Percentiles rank a stretch among this genome's conserved stretches.
Conservation (phyloP, 129 eudicot species). For the Arctium lappa region DNA sequence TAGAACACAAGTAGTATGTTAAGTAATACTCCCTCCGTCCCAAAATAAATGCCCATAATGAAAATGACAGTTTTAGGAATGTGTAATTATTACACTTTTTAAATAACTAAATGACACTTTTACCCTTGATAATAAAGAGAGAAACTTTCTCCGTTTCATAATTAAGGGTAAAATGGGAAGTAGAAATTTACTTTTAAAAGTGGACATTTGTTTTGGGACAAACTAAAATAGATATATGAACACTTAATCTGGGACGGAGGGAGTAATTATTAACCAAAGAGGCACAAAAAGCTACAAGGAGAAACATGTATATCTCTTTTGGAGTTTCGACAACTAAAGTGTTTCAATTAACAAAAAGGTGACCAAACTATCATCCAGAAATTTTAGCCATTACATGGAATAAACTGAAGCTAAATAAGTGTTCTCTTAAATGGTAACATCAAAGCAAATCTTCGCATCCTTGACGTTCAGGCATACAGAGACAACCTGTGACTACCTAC, state of each 20-base stretch:
- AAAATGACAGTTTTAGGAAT: too few species aligned
- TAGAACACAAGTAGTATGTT: not conserved
- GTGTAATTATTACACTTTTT: too few species aligned
- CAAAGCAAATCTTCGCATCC: not conserved
- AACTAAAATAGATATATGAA: too few species aligned
- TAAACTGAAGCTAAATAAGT: not conserved
- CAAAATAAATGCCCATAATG: too few species aligned
- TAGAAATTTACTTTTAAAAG: too few species aligned
- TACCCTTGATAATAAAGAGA: too few species aligned
- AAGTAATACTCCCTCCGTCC: not conserved
- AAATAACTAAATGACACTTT: too few species aligned
- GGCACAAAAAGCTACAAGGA: not conserved
- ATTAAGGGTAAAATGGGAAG: too few species aligned
- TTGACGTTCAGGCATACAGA: too few species aligned
- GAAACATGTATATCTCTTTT: not conserved
- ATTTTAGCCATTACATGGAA: not conserved
- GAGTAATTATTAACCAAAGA: not conserved
- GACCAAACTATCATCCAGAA: not conserved
- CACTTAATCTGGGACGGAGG: too few species aligned
- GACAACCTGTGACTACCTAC: not conserved
- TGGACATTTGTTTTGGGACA: too few species aligned
- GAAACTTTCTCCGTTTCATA: too few species aligned
- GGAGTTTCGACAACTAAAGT: not conserved
- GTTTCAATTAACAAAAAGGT: not conserved
- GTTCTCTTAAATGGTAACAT: not conserved